Base-by-base conservation (phyloP, 345 rosid genomes). In the Noccaea bulbosa region DNA sequence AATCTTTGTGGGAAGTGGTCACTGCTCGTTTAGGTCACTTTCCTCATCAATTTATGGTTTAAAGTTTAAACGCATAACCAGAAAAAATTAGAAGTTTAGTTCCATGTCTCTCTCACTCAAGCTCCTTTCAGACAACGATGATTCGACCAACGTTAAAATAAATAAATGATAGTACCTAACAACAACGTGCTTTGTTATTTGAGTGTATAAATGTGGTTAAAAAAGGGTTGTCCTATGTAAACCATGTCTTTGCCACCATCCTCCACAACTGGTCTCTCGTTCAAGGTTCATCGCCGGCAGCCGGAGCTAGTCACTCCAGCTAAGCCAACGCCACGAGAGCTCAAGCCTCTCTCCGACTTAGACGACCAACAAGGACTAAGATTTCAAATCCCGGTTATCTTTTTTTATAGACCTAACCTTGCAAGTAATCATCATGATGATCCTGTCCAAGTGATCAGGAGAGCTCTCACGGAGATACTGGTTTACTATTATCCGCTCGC, bases 401-500 rank as follows among this genome's bases (percentile, higher is more conserved):
- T 66, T 35, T 57, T 71, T 48, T 81, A 74, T 11, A 58, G 53
- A 58, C 39, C 65, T 6, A 75, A 76, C 43, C 56, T 61, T 39
- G 16, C 58, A 24, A 66, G 20, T 58, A 66, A 76, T 11, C 80
- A 41, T 40, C 80, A 41, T 40, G 88, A 41, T 40, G 88, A 85
- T 34, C 88, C 86, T 0, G 86, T 61, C 20, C 40, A 57, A 62
- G 77, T 80, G 39, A 62, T 87, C 10, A 73, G 62, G 50, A 76
- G 34, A 30, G 92, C 83, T n/a, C 68, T 85, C 0, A 65, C 85
- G 0, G 38, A 77, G 15, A 20, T 83, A 2, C 78, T 87, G 2
- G 88, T 83, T 27, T 70, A 56, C 53, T 87, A 82, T 41, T 82
- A 85, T 37, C 89, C 87, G 0, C 66, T 85, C 2, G 92, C 89